Conservation (phyloP, 305 asterid species). For the Solanum chacoense region DNA sequence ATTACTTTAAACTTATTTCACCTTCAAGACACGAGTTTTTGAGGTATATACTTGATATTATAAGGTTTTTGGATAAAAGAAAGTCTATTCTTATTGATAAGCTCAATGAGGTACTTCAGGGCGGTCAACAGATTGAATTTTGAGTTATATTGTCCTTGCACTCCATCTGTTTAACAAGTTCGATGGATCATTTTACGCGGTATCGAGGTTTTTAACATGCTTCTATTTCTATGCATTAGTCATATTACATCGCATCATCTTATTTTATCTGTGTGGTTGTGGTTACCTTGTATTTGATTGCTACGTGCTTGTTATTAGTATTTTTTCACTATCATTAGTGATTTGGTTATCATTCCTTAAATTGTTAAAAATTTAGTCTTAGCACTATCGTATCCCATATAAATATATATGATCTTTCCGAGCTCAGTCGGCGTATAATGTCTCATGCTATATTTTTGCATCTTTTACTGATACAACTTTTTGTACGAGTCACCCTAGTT, state of each 20-base stretch:
- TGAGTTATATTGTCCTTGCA: not conserved
- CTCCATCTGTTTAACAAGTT: not conserved
- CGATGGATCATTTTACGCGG: not conserved
- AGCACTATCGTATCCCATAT: no score
- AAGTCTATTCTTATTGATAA: not conserved
- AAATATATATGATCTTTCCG: no score
- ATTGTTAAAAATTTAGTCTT: no score
- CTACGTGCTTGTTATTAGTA: not conserved
- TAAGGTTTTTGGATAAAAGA: not conserved
- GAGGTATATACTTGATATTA: not conserved
- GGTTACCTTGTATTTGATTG: not conserved
- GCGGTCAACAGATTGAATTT: accelerated
- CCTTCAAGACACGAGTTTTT: not conserved
- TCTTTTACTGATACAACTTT: not conserved
- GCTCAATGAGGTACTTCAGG: not conserved
- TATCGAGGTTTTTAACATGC: not conserved
- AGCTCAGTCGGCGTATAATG: no score
- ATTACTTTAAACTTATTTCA: not conserved
- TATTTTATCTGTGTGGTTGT: no score
- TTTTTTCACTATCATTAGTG: no score
- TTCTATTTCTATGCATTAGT: not conserved
- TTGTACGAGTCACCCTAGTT: not conserved
- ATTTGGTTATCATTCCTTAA: no score
- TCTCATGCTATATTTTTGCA: not conserved
- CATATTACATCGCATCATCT: not conserved